These are phyloP conservation scores for Kokia cookei DNA, from an alignment of 441 rosid genomes.

Conservation along the genomic window DNA sequence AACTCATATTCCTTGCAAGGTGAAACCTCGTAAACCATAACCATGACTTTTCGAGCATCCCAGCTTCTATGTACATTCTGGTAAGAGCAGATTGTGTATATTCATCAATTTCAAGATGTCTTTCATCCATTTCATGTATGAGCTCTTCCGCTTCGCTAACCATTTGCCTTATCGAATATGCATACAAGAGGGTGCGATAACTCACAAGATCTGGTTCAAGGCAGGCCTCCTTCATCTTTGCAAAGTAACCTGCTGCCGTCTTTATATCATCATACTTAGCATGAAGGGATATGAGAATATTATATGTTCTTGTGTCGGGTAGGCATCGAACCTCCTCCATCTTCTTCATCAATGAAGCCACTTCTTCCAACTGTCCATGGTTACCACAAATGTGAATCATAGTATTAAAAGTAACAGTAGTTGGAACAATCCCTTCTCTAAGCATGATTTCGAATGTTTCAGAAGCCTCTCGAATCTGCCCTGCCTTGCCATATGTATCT, in stretches of 20 bases:
- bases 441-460: conserved; percentile 59
- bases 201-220: conserved; percentile 77
- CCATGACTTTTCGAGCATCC: conserved; percentile 80
- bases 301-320: conserved; percentile 84
- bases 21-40: conserved; percentile 82
- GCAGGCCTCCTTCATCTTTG: conserved; percentile 54
- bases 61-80: conserved; percentile 78
- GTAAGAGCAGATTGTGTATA: conserved; percentile 83
- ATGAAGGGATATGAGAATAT: conserved; percentile 74
- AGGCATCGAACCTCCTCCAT: conserved; percentile 65
- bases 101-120: conserved; percentile 67
- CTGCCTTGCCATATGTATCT: conserved; percentile 81
- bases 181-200: conserved; percentile 79
- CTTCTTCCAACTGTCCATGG: conserved; percentile 55
- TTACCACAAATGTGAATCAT: conserved; percentile 84
- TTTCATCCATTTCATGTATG: conserved; percentile 58
- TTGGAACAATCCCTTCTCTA: conserved; percentile 59
- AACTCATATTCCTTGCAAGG: conserved; percentile 56
- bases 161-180: conserved; percentile 77
- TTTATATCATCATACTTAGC: conserved; percentile 55
- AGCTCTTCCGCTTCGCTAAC: conserved; percentile 68
- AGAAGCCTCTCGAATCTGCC: conserved; percentile 63
- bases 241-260: conserved; percentile 47
- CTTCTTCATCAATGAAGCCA: conserved; percentile 50
- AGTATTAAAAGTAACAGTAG: conserved; percentile 80